A percentile compares a stretch with the other conserved stretches of the same genome.
Evolutionary conservation across 116 monocot genomes (phyloP).

Genomic region (Phalaenopsis hybrid): DNA sequence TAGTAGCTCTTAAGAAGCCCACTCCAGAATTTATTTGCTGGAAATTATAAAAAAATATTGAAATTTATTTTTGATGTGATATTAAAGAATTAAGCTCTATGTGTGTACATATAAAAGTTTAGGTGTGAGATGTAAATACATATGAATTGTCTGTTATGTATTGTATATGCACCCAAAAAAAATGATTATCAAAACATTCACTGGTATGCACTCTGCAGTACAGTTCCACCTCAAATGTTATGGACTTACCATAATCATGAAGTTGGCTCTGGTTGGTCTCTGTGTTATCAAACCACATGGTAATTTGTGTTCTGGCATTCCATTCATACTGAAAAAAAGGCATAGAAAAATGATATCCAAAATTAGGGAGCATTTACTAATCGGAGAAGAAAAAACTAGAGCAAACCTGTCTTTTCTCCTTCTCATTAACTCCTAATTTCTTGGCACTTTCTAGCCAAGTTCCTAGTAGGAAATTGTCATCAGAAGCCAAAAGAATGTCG

Average conservation of each 20-base stretch:
- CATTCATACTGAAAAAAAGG: conserved; percentile 71
- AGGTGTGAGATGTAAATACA: too few relatives aligned
- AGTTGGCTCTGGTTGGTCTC: conserved; percentile 76
- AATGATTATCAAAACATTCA: conserved; percentile 6
- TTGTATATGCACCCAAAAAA: background rate
- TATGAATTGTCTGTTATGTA: too few relatives aligned
- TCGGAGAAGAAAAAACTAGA: background rate
- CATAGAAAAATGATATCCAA: background rate
- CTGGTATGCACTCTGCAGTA: background rate
- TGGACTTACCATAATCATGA: conserved; percentile 82
- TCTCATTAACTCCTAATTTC: conserved; percentile 37
- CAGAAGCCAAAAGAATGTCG: conserved; percentile 68
- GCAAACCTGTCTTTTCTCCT: conserved; percentile 51
- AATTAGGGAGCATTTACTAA: background rate
- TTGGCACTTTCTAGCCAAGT: conserved; percentile 85
- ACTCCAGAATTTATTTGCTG: conserved; percentile 97
- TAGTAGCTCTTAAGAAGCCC: conserved; percentile 79
- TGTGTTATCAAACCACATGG: conserved; percentile 94
- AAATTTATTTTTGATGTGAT: too few relatives aligned
- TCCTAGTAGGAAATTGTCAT: conserved; percentile 89
- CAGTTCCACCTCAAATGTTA: background rate
- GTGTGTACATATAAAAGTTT: too few relatives aligned
- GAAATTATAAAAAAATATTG: background rate
- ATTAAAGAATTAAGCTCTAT: too few relatives aligned
- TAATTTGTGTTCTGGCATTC: conserved; percentile 98